Conservation (phyloP, 257 asterid species). For the Ajuga chamaepitys region DNA sequence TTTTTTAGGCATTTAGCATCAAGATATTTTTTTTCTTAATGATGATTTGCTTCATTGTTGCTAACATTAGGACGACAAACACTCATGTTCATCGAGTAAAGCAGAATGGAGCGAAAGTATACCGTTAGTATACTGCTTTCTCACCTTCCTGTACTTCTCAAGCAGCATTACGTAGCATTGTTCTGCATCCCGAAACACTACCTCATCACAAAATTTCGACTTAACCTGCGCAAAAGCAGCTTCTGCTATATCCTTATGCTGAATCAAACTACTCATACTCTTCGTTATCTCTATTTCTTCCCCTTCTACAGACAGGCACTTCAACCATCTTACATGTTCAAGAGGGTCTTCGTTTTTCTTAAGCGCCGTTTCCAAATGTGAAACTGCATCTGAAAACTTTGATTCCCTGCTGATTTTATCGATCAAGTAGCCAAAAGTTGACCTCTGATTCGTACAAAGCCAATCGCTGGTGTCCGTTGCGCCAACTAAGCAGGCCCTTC, state of each 20-base stretch:
- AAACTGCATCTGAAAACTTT: conserved; percentile 31
- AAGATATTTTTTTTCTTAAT: no score
- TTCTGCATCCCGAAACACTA: conserved; percentile 41
- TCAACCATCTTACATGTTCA: conserved; percentile 54
- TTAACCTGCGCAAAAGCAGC: conserved; percentile 31
- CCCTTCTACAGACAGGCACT: conserved; percentile 27
- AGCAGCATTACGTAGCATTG: conserved; percentile 35
- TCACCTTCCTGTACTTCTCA: conserved; percentile 53
- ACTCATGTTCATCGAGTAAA: conserved; percentile 14
- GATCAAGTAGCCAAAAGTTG: conserved; percentile 37
- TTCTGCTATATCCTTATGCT: conserved; percentile 32
- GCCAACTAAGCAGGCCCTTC: conserved; percentile 74
- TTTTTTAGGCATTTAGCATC: no score
- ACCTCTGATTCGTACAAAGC: conserved; percentile 35
- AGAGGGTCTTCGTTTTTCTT: conserved; percentile 47
- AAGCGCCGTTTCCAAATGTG: conserved; percentile 36
- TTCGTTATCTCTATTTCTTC: conserved; percentile 27
- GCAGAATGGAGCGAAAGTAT: conserved; percentile 62
- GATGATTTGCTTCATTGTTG: no score
- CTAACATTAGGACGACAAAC: not conserved
- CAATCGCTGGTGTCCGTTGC: conserved; percentile 28
- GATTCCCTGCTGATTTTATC: conserved; percentile 30
- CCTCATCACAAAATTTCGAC: conserved; percentile 47
- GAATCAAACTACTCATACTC: conserved; percentile 16
- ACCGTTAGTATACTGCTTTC: conserved; percentile 54